phyloP scores from a whole-genome alignment of 202 grass and related monocot species.

The Elaeis oleifera region DNA sequence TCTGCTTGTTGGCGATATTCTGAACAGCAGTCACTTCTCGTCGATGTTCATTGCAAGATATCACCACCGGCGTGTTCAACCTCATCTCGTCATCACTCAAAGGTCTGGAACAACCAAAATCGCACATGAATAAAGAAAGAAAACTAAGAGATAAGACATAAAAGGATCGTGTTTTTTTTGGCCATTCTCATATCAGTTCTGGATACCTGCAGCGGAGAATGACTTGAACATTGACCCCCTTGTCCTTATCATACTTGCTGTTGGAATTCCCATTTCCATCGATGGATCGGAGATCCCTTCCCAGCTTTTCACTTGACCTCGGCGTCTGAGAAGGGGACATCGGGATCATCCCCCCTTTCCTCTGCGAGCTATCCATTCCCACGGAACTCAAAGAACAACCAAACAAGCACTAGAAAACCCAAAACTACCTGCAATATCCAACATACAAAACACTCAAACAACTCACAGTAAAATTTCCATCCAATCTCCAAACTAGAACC shows the following conservation, averaged over 20 bases:
- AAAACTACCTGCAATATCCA: too few species aligned
- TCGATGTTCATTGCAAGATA: constrained; percentile 77
- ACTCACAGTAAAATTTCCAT: too few species aligned
- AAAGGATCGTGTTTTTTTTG: background rate
- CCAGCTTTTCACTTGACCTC: constrained; percentile 58
- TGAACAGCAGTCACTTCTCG: constrained; percentile 73
- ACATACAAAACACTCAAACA: too few species aligned
- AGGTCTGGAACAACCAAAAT: constrained; percentile 43
- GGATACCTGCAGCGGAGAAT: constrained; percentile 92
- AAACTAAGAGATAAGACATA: constrained; percentile 11
- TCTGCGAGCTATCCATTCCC: constrained; percentile 50
- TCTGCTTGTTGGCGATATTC: constrained; percentile 89
- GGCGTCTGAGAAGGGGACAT: constrained; percentile 52
- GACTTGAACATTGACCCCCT: constrained; percentile 97
- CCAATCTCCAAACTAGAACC: background rate
- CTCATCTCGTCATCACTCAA: constrained; percentile 85
- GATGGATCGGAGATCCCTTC: constrained; percentile 57
- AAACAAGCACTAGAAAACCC: too few species aligned
- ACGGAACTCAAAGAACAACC: too few species aligned
- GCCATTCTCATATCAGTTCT: constrained; percentile 5
- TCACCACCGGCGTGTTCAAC: constrained; percentile 68
- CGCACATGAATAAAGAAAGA: constrained; percentile 9
- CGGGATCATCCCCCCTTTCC: constrained; percentile 46
- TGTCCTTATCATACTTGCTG: constrained; percentile 66
- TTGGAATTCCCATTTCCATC: constrained; percentile 48